These are phyloP conservation scores for Xylaria sp. DNA, from an alignment of 495 filamentous ascomycete genomes.

Conservation along the genomic window DNA sequence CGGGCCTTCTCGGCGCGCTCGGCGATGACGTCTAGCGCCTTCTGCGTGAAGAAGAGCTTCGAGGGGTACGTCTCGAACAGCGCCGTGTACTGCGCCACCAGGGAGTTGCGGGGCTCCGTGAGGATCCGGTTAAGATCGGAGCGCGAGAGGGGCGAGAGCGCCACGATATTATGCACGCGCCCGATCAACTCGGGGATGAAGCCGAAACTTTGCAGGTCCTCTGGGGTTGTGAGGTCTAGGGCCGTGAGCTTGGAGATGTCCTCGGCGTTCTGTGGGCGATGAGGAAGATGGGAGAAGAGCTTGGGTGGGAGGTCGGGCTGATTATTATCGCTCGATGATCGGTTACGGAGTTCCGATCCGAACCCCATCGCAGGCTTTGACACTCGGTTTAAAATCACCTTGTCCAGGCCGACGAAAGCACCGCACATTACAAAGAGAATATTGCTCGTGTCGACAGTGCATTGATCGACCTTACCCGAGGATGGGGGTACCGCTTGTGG, in stretches of 20 bases:
- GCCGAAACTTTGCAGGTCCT: constrained; percentile 88
- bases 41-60: constrained; percentile 81
- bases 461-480: constrained; percentile 78
- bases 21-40: constrained; percentile 80
- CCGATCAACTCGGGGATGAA: constrained; percentile 95
- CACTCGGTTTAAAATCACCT: constrained; percentile 83
- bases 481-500: constrained; percentile 44
- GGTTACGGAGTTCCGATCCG: constrained; percentile 76
- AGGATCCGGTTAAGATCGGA: constrained; percentile 83
- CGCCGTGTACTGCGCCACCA: constrained; percentile 83
- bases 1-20: constrained; percentile 74
- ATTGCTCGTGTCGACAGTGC: constrained; percentile 90
- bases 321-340: constrained; percentile 40
- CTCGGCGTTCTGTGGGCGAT: constrained; percentile 34
- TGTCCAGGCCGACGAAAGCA: constrained; percentile 92
- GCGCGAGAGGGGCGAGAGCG: constrained; percentile 80
- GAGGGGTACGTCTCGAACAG: constrained; percentile 85
- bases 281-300: constrained; percentile 52
- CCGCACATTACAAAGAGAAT: constrained; percentile 97
- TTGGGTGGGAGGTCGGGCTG: constrained; percentile 50
- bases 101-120: constrained; percentile 87
- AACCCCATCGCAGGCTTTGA: constrained; percentile 92
- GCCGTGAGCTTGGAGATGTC: constrained; percentile 65
- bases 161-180: constrained; percentile 85
- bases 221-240: constrained; percentile 79